Evolutionary conservation across 805 yeast genomes (phyloP).

Genomic region (Saturnispora sekii): DNA sequence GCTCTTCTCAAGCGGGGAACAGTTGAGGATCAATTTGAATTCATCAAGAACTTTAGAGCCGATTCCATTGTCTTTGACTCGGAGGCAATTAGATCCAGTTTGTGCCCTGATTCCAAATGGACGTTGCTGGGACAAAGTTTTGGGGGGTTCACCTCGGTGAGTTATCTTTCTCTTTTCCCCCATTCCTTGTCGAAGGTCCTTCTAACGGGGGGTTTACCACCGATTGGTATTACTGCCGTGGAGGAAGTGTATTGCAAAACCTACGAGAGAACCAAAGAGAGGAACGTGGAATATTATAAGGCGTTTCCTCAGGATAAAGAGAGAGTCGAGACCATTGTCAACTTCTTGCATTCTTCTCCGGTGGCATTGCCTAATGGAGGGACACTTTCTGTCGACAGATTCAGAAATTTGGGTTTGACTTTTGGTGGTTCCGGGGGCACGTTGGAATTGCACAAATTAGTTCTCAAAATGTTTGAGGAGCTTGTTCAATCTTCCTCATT

Average conservation of each 20-base stretch:
- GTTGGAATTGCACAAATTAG: slow-evolving; percentile 35
- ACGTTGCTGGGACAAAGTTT: slow-evolving; percentile 31
- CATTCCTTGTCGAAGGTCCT: slow-evolving; percentile 34
- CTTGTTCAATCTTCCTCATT: slow-evolving; percentile 28
- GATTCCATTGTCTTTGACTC: slow-evolving; percentile 44
- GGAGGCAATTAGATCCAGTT: slow-evolving; percentile 33
- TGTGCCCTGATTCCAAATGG: slow-evolving; percentile 32
- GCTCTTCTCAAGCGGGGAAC: slow-evolving; percentile 15
- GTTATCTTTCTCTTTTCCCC: slow-evolving; percentile 11
- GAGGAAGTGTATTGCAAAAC: slow-evolving; percentile 43
- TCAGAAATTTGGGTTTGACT: slow-evolving; percentile 41
- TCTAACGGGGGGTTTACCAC: slow-evolving; percentile 53
- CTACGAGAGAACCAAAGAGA: slow-evolving; percentile 34
- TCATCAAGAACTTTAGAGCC: slow-evolving; percentile 39
- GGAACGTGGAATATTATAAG: slow-evolving; percentile 38
- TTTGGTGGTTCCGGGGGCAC: slow-evolving; percentile 47
- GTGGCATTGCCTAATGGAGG: slow-evolving; percentile 44
- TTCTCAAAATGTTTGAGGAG: slow-evolving; percentile 33
- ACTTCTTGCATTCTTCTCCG: slow-evolving; percentile 24
- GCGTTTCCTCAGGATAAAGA: slow-evolving; percentile 39
- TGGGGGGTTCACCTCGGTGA: slow-evolving; percentile 11
- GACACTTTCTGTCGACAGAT: slow-evolving; percentile 36
- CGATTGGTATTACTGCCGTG: slow-evolving; percentile 30
- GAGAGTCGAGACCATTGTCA: slow-evolving; percentile 30
- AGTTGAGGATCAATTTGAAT: slow-evolving; percentile 27